Base-by-base conservation (phyloP, 1,284 basidiomycete genomes). In the Hymenochaete sp. region DNA sequence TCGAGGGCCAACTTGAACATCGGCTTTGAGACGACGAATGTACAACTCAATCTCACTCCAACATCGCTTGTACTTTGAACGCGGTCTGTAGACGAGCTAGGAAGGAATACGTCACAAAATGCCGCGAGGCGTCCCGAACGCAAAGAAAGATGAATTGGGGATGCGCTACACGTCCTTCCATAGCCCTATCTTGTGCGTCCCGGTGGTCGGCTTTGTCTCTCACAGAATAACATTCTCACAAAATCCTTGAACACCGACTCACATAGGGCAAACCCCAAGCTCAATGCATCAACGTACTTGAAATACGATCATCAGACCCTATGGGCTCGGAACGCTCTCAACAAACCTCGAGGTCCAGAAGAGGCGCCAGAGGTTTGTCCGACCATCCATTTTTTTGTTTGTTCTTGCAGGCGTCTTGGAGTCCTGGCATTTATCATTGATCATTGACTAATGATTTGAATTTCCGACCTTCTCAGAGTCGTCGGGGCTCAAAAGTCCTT, bases 121-220 rank as follows among this genome's bases (percentile, higher is more conserved):
- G 84, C 84, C 84, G 47, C 73, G 84, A 60, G 83, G 83, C 48
- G 73, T 88, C 43, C 83, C 84, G 21, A 85, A 84, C 57, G 76
- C 73, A 32, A 83, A 79, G 62, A 72, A 75, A 52, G 84, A 87
- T 66, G 86, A 89, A 53, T 78, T 77, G 46, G 82, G 84, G 8
- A 69, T 89, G 68, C 72, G 76, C 44, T 88, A 81, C 62, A 87
- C 86, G 4, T 68, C 73, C n/a, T 88, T 88, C 60, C 70, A 80
- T 63, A 83, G 87, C 8, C 86, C 86, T 45, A 33, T 19, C 39
- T 32, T 13, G 28, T 3, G 18, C 37, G 14, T 18, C 8, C 8
- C 21, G 14, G 5, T 5, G 13, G 21, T 19, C 28, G 9, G 9
- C 28, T 31, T 31, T 14, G 14, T n/a, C 13, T 35, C 16, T 24